Evolutionary conservation across 1,284 basidiomycete genomes (phyloP).

Genomic region (Cronartium quercuum): DNA sequence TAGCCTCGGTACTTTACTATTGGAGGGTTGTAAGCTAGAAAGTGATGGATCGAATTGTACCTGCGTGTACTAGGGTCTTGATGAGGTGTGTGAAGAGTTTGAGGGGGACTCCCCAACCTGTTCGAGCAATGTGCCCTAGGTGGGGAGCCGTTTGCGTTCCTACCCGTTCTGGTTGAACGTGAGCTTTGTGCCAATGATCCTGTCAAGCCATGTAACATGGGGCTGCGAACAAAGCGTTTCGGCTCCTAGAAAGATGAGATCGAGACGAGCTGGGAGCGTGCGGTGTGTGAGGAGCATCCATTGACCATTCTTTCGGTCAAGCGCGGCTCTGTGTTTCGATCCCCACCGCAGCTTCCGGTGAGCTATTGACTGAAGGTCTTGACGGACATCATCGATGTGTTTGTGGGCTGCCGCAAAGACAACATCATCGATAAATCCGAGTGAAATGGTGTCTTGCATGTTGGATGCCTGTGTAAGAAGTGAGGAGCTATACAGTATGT

Average conservation of each 20-base stretch:
- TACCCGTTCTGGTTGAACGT: not conserved
- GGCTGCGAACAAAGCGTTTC: not conserved
- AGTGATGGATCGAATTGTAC: too few relatives aligned
- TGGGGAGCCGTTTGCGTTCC: not conserved
- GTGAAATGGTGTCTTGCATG: not conserved
- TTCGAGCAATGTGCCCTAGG: not conserved
- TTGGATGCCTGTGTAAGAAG: not conserved
- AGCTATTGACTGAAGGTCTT: not conserved
- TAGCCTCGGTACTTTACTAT: too few relatives aligned
- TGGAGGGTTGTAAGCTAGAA: too few relatives aligned
- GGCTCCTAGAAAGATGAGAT: not conserved
- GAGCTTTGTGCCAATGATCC: not conserved
- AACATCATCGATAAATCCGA: conserved; percentile 10
- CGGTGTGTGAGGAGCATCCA: not conserved
- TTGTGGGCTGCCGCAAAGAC: not conserved
- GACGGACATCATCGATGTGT: not conserved
- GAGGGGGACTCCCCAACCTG: not conserved
- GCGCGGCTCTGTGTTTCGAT: not conserved
- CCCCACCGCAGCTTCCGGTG: not conserved
- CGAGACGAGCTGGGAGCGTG: not conserved
- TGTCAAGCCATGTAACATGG: not conserved
- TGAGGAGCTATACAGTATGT: conserved; percentile 4
- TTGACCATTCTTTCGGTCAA: not conserved
- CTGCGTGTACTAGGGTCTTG: not conserved
- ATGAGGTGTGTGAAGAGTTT: not conserved